These are phyloP conservation scores for Phycomyces blakesleeanus DNA, from an alignment of 192 early-diverging fungal genomes.

Conservation along the genomic window DNA sequence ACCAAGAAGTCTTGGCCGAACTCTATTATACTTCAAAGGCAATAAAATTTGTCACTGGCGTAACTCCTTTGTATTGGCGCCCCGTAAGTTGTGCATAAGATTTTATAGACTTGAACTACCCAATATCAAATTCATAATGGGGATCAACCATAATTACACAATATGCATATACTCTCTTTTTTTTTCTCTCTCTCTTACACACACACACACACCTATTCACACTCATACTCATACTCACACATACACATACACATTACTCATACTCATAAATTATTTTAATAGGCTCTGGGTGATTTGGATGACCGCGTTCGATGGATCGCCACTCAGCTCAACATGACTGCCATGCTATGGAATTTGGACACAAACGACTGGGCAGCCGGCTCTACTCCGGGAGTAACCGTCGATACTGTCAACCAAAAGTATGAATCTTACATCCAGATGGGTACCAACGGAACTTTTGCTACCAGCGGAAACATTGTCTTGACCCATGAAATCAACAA, in stretches of 20 bases:
- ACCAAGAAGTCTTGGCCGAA: slow-evolving; percentile 52
- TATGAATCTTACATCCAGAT: slow-evolving; percentile 32
- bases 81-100: slow-evolving; percentile 23
- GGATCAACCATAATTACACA: no score
- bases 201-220: no score
- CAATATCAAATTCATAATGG: no score
- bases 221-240: no score
- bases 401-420: slow-evolving; percentile 21
- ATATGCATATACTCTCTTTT: no score
- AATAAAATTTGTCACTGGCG: slow-evolving; percentile 39
- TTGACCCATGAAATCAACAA: slow-evolving; percentile 44
- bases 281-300: slow-evolving; percentile 57
- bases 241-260: background rate
- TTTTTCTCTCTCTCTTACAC: no score
- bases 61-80: slow-evolving; percentile 37
- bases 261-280: background rate
- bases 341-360: slow-evolving; percentile 39
- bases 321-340: slow-evolving; percentile 41
- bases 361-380: slow-evolving; percentile 35
- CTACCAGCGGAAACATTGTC: slow-evolving; percentile 33
- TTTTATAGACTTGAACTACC: background rate
- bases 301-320: slow-evolving; percentile 55
- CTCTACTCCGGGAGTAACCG: slow-evolving; percentile 11
- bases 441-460: slow-evolving; percentile 35
- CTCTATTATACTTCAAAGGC: slow-evolving; percentile 50